Conservation (phyloP, 1,284 basidiomycete genomes). For the Golubevia sp. region DNA sequence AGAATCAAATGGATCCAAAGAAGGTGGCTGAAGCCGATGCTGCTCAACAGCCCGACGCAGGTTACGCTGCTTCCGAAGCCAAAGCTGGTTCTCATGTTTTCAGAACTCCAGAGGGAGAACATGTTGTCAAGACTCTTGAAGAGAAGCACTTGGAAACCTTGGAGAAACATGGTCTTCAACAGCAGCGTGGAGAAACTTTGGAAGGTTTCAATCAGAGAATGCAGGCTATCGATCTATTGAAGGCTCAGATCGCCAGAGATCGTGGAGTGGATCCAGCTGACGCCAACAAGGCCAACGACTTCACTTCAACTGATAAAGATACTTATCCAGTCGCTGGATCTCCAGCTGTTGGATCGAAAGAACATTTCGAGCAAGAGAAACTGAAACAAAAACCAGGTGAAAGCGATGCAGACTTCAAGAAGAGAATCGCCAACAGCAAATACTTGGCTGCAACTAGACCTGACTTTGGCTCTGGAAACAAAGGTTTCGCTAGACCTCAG, state of each 20-base stretch:
- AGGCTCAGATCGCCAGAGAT: not conserved
- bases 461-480: slow-evolving; percentile 34
- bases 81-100: slow-evolving; percentile 51
- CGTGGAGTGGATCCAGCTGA: not conserved
- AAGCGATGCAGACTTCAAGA: slow-evolving; percentile 38
- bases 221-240: slow-evolving; percentile 5
- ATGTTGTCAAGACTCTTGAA: slow-evolving; percentile 35
- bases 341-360: not conserved
- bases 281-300: not conserved
- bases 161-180: not conserved
- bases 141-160: not conserved
- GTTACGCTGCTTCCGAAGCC: slow-evolving; percentile 45
- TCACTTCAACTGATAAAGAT: not conserved
- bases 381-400: slow-evolving; percentile 38
- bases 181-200: slow-evolving; percentile 15
- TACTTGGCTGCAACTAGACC: slow-evolving; percentile 35
- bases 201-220: slow-evolving; percentile 35
- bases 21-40: slow-evolving; percentile 34
- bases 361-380: not conserved
- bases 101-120: slow-evolving; percentile 46
- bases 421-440: slow-evolving; percentile 41
- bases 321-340: not conserved
- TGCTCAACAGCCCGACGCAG: slow-evolving; percentile 29
- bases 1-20: slow-evolving; percentile 40
- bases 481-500: slow-evolving; percentile 43